Evolutionary conservation across 805 yeast genomes (phyloP), one percentile per base, ranked within the genome.

Genomic region (Saccharomyces paradoxus): DNA sequence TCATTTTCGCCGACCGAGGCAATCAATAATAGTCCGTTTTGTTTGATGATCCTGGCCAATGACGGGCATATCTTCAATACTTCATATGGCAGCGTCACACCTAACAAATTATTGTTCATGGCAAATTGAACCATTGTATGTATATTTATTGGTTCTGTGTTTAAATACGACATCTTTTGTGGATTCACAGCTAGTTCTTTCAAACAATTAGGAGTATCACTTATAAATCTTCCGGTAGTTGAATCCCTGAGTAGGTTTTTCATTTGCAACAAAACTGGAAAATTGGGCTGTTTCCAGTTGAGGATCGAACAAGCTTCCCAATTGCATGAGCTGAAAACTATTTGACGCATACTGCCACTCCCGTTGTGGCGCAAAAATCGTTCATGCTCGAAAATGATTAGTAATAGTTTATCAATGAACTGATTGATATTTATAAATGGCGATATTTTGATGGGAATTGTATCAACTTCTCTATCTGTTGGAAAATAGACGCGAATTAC

Each of bases 231-330:
- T 14, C 55, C 56, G 24, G 52, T 54, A 30, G 51, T 53, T 14
- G 55, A 53, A 2, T 48, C 51, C 37, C 60, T 55, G 12, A 77
- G 72, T 10, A 84, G 73, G n/a, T 89, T 88, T 61, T 82, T 84
- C 79, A 91, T 81, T 54, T 84, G 81, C 71, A 88, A 87, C 60
- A 94, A 83, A 0, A 94, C 98, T 0, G 99, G 97, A 71, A 86
- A 94, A 68, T 92, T 92, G 13, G 99, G 98, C 71, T 94, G 99
- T 71, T 94, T 94, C 99, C 99, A 94, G 71, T 94, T 94, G 62
- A 94, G 73, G 49, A 89, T 87, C 10, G 96, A 89, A 71, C 98
- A 94, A n/a, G 90, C 89, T 49, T 83, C 81, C 32, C 96, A 87
- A 69, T 90, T 89, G 54, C 87, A 81, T 0, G 97, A 89, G 12